Percentiles rank a stretch among this genome's conserved stretches.
phyloP scores from a whole-genome alignment of 371 early-diverging fungal species.

The Umbelopsis sp. region DNA sequence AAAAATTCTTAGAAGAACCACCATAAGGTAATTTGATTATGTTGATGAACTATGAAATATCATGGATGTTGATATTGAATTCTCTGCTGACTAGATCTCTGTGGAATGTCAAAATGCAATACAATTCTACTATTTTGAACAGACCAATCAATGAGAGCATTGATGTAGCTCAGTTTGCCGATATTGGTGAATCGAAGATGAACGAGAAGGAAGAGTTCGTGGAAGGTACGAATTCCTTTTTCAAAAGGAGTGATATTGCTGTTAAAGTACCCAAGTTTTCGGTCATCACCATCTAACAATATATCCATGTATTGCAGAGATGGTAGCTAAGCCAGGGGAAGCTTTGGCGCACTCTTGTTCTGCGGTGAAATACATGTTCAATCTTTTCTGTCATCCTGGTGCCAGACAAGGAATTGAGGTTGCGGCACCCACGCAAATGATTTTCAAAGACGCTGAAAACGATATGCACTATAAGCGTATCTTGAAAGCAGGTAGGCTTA shows the following conservation, averaged over 20 bases:
- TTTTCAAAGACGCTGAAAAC: not conserved
- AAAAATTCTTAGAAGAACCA: not conserved
- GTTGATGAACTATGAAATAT: not conserved
- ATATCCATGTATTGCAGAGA: not conserved
- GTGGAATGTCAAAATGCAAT: slow-evolving; percentile 3
- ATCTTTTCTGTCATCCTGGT: not conserved
- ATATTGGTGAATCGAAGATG: not conserved
- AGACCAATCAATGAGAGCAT: not conserved
- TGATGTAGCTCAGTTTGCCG: not conserved
- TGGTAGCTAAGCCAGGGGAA: not conserved
- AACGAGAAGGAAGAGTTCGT: not conserved
- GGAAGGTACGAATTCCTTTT: not conserved
- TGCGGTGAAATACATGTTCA: not conserved
- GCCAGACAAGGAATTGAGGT: not conserved
- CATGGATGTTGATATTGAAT: not conserved
- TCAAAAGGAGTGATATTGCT: not conserved
- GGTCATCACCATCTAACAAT: not conserved
- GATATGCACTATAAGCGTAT: not conserved
- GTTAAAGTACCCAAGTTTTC: not conserved
- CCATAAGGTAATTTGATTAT: not conserved
- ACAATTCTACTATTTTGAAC: not conserved
- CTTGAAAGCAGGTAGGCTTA: not conserved
- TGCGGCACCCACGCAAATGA: not conserved
- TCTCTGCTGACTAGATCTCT: not conserved
- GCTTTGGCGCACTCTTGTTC: not conserved